phyloP scores from a whole-genome alignment of 192 early-diverging fungal species.

The Lobosporangium transversale region DNA sequence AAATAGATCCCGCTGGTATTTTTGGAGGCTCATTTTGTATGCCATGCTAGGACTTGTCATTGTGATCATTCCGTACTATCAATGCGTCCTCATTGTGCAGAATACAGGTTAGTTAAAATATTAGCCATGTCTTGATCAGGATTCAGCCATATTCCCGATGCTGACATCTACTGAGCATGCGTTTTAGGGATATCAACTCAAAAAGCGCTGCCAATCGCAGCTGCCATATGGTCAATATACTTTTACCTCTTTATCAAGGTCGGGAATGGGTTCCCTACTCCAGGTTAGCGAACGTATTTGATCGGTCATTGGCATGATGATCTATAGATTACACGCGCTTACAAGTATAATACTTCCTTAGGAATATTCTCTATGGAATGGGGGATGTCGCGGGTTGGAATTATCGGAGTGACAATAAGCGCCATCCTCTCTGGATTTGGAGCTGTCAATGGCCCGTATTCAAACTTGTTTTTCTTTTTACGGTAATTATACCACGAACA shows the following conservation, averaged over 20 bases:
- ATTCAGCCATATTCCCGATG: slow-evolving; percentile 1
- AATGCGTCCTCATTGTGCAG: slow-evolving; percentile 70
- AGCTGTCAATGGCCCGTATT: slow-evolving; percentile 92
- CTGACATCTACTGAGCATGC: background rate
- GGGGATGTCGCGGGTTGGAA: slow-evolving; percentile 84
- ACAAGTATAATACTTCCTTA: background rate
- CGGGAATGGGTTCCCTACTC: slow-evolving; percentile 67
- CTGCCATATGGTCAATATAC: slow-evolving; percentile 45
- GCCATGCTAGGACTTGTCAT: slow-evolving; percentile 75
- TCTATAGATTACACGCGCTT: too few species aligned
- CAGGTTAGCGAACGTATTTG: too few species aligned
- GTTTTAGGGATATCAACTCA: slow-evolving; percentile 30
- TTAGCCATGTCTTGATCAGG: background rate
- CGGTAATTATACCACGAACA: slow-evolving; percentile 65
- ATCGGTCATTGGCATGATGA: too few species aligned
- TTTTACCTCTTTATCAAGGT: slow-evolving; percentile 72
- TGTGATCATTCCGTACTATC: slow-evolving; percentile 79
- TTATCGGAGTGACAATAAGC: slow-evolving; percentile 94
- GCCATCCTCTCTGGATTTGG: slow-evolving; percentile 94
- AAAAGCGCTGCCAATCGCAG: slow-evolving; percentile 37
- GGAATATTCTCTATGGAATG: slow-evolving; percentile 66
- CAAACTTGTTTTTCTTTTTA: slow-evolving; percentile 83
- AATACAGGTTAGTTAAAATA: slow-evolving; percentile 29
- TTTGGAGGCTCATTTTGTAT: slow-evolving; percentile 78
- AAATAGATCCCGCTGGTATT: slow-evolving; percentile 72